Evolutionary conservation across 805 yeast species (phyloP), one percentile per base, ranked within the genome.

Genomic region (Teunomyces funiuensis): DNA sequence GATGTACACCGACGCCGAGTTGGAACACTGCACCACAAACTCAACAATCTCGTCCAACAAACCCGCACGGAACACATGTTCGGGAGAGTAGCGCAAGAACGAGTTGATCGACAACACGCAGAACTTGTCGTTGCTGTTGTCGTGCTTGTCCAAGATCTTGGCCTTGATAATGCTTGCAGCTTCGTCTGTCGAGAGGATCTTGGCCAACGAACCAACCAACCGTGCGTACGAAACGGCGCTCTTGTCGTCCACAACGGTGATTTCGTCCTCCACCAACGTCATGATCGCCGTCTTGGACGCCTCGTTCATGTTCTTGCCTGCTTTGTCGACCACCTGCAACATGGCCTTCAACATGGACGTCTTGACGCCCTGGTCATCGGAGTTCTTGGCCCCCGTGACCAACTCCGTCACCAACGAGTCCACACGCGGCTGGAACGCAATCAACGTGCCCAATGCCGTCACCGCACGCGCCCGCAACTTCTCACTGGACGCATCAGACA

Each of bases 321-420:
- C 90, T 53, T 80, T 83, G 27, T 74, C 65, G 22, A 88, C 86
- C 41, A 91, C 93, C 58, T 87, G 96, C 39, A 85, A 69, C 53
- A 91, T 69, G 0, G 95, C 97, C 53, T 80, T 80, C 53, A 89
- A 71, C 85, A 90, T 86, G 0, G 97, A 87, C 8, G 87, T 79
- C 52, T 85, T 85, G 18, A 89, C 89, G 40, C 88, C 91, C 33
- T 66, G 65, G 45, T 79, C 82, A n/a, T 73, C 71, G 15, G 86
- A 73, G 43, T 73, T 71, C 54, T 78, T 83, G 10, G 88, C 87
- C 40, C 93, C 93, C 33, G 79, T 64, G 10, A 89, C 82, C 46
- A 90, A 73, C 58, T 91, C 98, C 29, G 86, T 75, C 5, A 89
- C 88, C 42, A 91, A 75, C 3, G 97, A 96, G 61, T 91, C 99